phyloP scores from a whole-genome alignment of 164 flowering plant genomes.

The Piper betle region DNA sequence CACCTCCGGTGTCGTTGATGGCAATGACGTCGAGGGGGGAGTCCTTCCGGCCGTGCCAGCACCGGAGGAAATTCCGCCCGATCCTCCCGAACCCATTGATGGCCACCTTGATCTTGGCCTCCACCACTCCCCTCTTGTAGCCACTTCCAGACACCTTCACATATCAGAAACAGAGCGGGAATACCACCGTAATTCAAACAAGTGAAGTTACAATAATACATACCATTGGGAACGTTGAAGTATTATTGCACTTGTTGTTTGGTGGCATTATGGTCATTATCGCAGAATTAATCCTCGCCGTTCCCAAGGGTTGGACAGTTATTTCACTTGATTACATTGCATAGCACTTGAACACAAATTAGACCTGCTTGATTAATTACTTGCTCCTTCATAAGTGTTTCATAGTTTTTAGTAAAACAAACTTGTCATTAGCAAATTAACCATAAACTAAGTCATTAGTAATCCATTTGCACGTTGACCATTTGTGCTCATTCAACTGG shows the following conservation, averaged over 20 bases:
- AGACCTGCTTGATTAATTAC: too few relatives aligned
- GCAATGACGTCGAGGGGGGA: constrained; percentile 82
- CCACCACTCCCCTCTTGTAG: constrained; percentile 34
- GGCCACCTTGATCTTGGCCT: constrained; percentile 93
- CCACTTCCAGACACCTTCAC: constrained; percentile 25
- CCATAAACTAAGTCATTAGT: too few relatives aligned
- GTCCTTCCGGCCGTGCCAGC: constrained; percentile 96
- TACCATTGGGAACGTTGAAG: neutral
- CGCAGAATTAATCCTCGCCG: too few relatives aligned
- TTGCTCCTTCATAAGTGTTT: too few relatives aligned
- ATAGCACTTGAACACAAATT: too few relatives aligned
- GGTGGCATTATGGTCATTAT: neutral
- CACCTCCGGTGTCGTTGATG: constrained; percentile 96
- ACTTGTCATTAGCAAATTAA: too few relatives aligned
- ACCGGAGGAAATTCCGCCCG: constrained; percentile 96
- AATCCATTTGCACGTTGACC: too few relatives aligned
- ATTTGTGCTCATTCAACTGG: too few relatives aligned
- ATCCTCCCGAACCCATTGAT: constrained; percentile 96
- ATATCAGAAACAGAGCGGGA: neutral
- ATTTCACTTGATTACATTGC: too few relatives aligned
- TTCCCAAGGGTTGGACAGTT: too few relatives aligned
- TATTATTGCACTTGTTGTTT: neutral
- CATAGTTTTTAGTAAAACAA: too few relatives aligned
- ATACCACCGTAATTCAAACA: neutral
- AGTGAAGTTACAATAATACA: neutral